Base-by-base conservation (phyloP, 106 monocot genomes). In the Dioscorea zingiberensis region DNA sequence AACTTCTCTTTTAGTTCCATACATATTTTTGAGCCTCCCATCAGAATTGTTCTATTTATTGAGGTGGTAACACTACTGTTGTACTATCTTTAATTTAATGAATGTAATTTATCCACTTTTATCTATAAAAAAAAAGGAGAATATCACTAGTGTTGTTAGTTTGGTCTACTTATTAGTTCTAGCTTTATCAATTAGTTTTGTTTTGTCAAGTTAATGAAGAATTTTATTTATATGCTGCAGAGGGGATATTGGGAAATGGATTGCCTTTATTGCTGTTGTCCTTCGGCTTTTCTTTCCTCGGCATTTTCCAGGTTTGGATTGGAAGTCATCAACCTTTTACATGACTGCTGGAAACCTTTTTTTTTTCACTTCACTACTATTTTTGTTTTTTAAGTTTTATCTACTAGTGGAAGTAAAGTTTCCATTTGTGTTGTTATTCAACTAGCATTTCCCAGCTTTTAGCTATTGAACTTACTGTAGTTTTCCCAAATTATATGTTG, bases 211-310 rank as follows among this genome's bases (percentile, higher is more conserved):
- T 38, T 16, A 27, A 25, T 17, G 22, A 12, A 44, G 12, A 62
- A 2, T 48, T 22, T 21, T 8, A 22, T 64, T 1, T 17, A 59
- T 56, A 14, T 62, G 60, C 18, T 80, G 8, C 73, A 98, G 97
- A 69, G 89, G 92, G n/a, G 97, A 98, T 48, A 54, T 86, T 28
- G 97, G 97, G 13, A 92, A 81, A 70, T 98, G 91, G 88, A 76
- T 98, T 59, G 85, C 97, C 7, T 83, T 98, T 23, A 67, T 98
- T 66, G 79, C 78, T 68, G 75, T 89, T 65, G 88, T 88, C 48
- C 54, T 98, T 14, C 78, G 84, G 7, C 86, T 92, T 27, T 98
- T 98, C 82, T 98, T 89, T 71, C 88, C 88, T 66, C 73, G 76
- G 7, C 81, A 74, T 46, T 79, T 81, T 59, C 92, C 97, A 67